Base-by-base conservation (phyloP, 345 rosid species). In the Aegle marmelos region DNA sequence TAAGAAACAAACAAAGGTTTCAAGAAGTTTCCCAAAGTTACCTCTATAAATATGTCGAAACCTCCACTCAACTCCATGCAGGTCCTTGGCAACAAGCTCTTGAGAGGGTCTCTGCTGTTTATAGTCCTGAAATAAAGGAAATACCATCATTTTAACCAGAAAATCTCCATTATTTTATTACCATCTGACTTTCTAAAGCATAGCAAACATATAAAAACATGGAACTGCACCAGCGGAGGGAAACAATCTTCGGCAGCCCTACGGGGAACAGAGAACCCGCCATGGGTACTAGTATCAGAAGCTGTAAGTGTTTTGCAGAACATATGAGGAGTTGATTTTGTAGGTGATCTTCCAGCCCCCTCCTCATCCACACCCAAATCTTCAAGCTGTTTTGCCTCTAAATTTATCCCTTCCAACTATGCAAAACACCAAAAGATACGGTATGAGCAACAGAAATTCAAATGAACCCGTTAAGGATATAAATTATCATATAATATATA, bases 191-290 rank as follows among this genome's bases (percentile, higher is more conserved):
- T 33, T 27, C 54, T 66, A 48, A 56, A 17, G 33, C 61, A 73
- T 24, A 25, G 24, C 31, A 37, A 60, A 71, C 57, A 72, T 67
- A 28, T 25, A 28, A 62, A 67, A 68, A 73, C n/a, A 19, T 17
- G 45, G 59, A 62, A 68, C 36, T 73, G 16, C 78, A 93, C 98
- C 84, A 93, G 88, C 73, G 94, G 92, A 81, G 98, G 87, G 31
- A 93, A 92, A 80, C 98, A 93, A 77, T 93, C 98, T 83, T 93
- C 98, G 14, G 98, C 98, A 56, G 94, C 97, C 85, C 98, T 80
- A 56, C 98, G 90, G 10, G 97, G 97, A 68, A 93, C 98, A 4
- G 98, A 93, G 84, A 93, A 93, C 63, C 98, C 98, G 75, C 98
- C 98, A 84, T 93, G 98, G 6, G 98, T 93, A 85, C 98, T 93